Conservation (phyloP, 2,329 filamentous ascomycete species). For the Zymoseptoria tritici region DNA sequence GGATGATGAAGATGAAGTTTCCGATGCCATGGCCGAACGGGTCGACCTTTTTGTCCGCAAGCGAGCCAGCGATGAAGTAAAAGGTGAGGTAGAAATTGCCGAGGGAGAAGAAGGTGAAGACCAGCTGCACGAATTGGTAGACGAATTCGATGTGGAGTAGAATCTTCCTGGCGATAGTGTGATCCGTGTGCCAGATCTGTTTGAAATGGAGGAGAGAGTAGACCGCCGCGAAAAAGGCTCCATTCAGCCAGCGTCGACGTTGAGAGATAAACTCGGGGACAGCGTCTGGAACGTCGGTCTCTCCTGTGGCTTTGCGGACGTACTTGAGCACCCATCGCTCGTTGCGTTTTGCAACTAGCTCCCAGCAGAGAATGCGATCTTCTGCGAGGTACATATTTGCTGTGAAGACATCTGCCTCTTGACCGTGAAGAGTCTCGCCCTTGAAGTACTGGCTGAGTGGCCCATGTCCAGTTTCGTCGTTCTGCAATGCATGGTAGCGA, state of each 20-base stretch:
- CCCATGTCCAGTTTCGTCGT: constrained; percentile 90
- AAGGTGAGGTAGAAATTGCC: constrained; percentile 98
- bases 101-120: constrained; percentile 97
- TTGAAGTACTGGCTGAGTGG: constrained; percentile 98
- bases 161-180: constrained; percentile 80
- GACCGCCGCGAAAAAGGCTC: constrained; percentile 95
- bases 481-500: constrained; percentile 90
- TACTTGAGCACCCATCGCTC: constrained; percentile 98
- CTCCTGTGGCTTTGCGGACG: constrained; percentile 90
- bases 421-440: constrained; percentile 91
- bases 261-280: constrained; percentile 97
- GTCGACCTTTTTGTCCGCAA: constrained; percentile 70
- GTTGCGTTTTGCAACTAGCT: constrained; percentile 87
- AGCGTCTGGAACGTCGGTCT: constrained; percentile 92
- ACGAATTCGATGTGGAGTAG: constrained; percentile 90
- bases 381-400: constrained; percentile 94
- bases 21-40: constrained; percentile 87
- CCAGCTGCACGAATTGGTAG: constrained; percentile 84
- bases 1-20: constrained; percentile 73
- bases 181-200: constrained; percentile 89
- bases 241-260: constrained; percentile 92
- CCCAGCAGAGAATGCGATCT: constrained; percentile 86
- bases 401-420: constrained; percentile 94
- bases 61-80: constrained; percentile 91
- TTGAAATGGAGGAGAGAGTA: constrained; percentile 93